Base-by-base conservation (phyloP, 2,329 filamentous ascomycete genomes). In the Malbranchea cinnamomea region DNA sequence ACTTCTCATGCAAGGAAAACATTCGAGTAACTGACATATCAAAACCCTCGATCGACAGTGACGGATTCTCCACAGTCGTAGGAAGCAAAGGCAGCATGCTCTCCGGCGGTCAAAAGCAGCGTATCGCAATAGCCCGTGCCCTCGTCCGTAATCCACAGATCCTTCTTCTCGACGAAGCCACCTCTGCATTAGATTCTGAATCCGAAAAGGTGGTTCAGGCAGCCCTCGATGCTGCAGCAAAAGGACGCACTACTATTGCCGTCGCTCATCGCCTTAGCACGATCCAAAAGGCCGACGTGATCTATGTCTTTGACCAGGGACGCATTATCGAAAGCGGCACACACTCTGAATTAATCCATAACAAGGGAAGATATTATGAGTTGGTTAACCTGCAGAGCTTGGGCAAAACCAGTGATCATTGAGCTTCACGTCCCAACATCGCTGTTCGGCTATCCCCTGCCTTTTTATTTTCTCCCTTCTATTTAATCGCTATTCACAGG, bases 261-360 rank as follows among this genome's bases (percentile, higher is more conserved):
- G 87, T 98, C 1, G 89, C 89, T 3, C 87, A 98, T 56, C 68
- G 89, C 14, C 61, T 98, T 4, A 83, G 75, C 47, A 94, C 89
- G 0, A 94, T 95, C 37, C 84, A 93, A 50, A 85, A 89, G 50
- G 87, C 87, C 0, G 87, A 95, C 49, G 61, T 87, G 28, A 95
- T 95, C 44, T 94, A 91, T 41, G 87, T 95, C n/a, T 89, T 95
- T 50, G 85, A 94, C 52, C 75, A 81, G 44, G 89, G 87, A 5
- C 68, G 72, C 36, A 71, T 95, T 24, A 79, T 91, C 1, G 87
- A 95, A 60, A 68, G 71, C 41, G 87, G 87, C 4, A 83, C 74
- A 6, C 87, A 95, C 49, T 46, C 59, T 0, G 78, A 83, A 48
- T 50, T 87, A 44, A 74, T 80, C 67, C 66, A 63, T 41, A 67